Evolutionary conservation across 495 filamentous ascomycete genomes (phyloP).

Genomic region (Penicillium alfredii): DNA sequence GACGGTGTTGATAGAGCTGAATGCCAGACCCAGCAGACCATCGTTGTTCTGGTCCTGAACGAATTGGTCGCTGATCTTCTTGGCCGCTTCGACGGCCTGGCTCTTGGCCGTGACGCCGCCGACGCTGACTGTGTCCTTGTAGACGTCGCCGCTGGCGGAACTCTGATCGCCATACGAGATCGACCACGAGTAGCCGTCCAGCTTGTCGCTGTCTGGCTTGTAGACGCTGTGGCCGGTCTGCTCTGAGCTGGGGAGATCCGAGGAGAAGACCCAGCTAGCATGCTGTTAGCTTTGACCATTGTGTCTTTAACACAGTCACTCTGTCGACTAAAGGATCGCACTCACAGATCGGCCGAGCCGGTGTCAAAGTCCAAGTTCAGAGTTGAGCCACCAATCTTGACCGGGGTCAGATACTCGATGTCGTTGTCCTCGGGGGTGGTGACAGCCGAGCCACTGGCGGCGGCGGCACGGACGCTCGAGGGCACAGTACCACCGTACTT

Average conservation of each 20-base stretch:
- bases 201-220: constrained; percentile 44
- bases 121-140: constrained; percentile 61
- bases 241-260: constrained; percentile 37
- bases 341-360: constrained; percentile 71
- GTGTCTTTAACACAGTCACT: too few relatives aligned
- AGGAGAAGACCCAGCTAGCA: constrained; percentile 49
- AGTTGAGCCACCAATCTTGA: constrained; percentile 56
- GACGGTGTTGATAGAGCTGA: constrained; percentile 66
- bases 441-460: constrained; percentile 41
- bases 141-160: constrained; percentile 59
- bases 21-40: constrained; percentile 67
- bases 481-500: constrained; percentile 45
- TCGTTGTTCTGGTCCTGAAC: constrained; percentile 53
- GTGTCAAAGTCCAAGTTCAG: constrained; percentile 70
- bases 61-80: constrained; percentile 55
- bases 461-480: constrained; percentile 35
- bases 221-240: constrained; percentile 58
- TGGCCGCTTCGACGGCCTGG: constrained; percentile 68
- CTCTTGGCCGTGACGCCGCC: constrained; percentile 54
- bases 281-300: constrained; percentile 11
- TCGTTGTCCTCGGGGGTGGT: constrained; percentile 55
- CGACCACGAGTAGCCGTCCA: constrained; percentile 54
- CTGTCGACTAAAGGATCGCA: too few relatives aligned
- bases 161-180: constrained; percentile 72
- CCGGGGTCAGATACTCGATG: constrained; percentile 60